Percentiles rank a stretch among this genome's conserved stretches.
Evolutionary conservation across 2,329 filamentous ascomycete species (phyloP).

Genomic region (Ascochyta viciae-villosae): DNA sequence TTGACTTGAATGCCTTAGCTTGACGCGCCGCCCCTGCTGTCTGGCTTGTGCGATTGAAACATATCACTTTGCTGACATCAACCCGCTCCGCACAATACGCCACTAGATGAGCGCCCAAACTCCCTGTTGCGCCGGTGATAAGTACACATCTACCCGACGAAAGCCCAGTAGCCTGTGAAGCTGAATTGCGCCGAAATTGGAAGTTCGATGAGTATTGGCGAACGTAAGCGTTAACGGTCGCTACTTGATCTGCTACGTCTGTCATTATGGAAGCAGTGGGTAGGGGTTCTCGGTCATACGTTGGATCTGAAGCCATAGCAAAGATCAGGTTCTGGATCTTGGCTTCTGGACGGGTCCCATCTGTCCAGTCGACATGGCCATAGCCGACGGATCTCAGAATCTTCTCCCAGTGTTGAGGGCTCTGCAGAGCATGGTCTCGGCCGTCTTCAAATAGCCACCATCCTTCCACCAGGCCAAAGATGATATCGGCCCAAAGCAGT

Average conservation of each 20-base stretch:
- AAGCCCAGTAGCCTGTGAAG: not conserved
- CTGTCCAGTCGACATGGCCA: slow-evolving; percentile 17
- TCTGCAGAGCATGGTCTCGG: slow-evolving; percentile 6
- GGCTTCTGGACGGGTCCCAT: slow-evolving; percentile 6
- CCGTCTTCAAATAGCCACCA: slow-evolving; percentile 27
- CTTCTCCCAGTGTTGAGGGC: slow-evolving; percentile 2
- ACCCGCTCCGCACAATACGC: slow-evolving; percentile 30
- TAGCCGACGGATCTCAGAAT: slow-evolving; percentile 14
- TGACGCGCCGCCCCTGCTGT: slow-evolving; percentile 44
- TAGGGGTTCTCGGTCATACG: not conserved
- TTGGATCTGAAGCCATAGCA: not conserved
- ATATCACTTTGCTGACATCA: slow-evolving; percentile 49
- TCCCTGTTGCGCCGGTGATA: slow-evolving; percentile 51
- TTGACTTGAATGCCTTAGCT: slow-evolving; percentile 34
- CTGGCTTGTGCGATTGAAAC: slow-evolving; percentile 53
- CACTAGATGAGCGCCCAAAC: slow-evolving; percentile 50
- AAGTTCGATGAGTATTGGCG: no score
- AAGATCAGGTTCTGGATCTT: not conserved
- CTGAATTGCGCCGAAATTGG: no score
- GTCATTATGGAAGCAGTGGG: not conserved
- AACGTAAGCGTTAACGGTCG: no score
- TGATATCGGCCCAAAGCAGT: slow-evolving; percentile 25
- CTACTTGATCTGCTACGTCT: no score
- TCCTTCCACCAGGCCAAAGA: slow-evolving; percentile 28
- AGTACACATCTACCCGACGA: slow-evolving; percentile 30